These are phyloP conservation scores for Neocallimastix lanati DNA, from an alignment of 192 early-diverging fungal genomes.

Conservation along the genomic window DNA sequence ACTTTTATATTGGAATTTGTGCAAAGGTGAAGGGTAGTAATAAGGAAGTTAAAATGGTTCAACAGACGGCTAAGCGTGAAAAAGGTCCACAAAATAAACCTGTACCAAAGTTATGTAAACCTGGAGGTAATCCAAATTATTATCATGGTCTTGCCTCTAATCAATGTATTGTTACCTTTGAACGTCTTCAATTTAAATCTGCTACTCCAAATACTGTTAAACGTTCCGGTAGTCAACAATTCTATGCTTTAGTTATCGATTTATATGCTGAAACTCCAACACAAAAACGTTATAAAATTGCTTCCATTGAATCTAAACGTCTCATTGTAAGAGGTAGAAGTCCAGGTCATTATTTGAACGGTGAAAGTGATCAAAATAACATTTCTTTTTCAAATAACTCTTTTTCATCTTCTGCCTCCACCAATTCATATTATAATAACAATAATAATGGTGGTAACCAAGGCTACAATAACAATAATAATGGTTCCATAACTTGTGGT, in stretches of 20 bases:
- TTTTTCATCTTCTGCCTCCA: too few species aligned
- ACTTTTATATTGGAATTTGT: conserved; percentile 58
- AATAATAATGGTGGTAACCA: too few species aligned
- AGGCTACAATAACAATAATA: too few species aligned
- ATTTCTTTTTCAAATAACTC: too few species aligned
- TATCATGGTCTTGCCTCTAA: background rate
- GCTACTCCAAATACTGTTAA: conserved; percentile 93
- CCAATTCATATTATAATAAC: too few species aligned
- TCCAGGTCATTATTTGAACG: conserved; percentile 80
- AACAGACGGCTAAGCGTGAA: conserved; percentile 84
- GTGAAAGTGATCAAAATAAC: background rate
- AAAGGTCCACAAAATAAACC: conserved; percentile 48
- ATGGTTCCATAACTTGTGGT: too few species aligned
- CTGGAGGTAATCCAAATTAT: background rate
- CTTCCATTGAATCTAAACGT: conserved; percentile 51
- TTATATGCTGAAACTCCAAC: conserved; percentile 49
- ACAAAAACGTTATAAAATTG: conserved; percentile 25
- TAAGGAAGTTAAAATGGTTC: conserved; percentile 63
- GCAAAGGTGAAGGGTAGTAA: conserved; percentile 55
- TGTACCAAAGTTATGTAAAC: conserved; percentile 1
- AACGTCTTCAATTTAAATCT: conserved; percentile 90
- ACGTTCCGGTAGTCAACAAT: conserved; percentile 80
- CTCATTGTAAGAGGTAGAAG: conserved; percentile 83
- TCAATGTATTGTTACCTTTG: conserved; percentile 44
- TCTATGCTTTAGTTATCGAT: conserved; percentile 63